Percentiles rank a stretch among this genome's conserved stretches.
These are phyloP conservation scores for Phaeotremella skinneri DNA, from an alignment of 768 basidiomycete genomes.

Conservation along the genomic window DNA sequence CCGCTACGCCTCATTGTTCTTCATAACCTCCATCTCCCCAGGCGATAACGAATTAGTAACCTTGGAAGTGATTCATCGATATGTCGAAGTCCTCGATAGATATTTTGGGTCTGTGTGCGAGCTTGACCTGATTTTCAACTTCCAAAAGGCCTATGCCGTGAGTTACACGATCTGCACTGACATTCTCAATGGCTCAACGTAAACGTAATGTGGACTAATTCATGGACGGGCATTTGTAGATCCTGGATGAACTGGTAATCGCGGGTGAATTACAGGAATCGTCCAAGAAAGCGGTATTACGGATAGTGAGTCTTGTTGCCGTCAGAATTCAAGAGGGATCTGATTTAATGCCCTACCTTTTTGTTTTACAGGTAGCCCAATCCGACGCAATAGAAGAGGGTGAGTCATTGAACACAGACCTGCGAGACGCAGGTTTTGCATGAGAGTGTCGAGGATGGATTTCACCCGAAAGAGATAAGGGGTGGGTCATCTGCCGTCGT, in stretches of 20 bases:
- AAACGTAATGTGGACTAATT: not conserved
- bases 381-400: conserved; percentile 55
- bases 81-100: conserved; percentile 80
- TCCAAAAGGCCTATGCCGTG: conserved; percentile 88
- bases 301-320: conserved; percentile 50
- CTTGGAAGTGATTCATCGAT: conserved; percentile 89
- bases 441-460: not conserved
- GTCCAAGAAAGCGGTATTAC: conserved; percentile 64
- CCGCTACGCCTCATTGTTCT: conserved; percentile 93
- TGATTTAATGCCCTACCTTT: not conserved
- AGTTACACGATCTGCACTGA: conserved; percentile 17
- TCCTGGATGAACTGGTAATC: conserved; percentile 89
- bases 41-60: conserved; percentile 88
- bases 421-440: conserved; percentile 26
- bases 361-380: conserved; percentile 49
- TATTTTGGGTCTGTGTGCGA: conserved; percentile 75
- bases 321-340: not conserved
- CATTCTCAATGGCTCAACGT: not conserved
- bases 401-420: conserved; percentile 30
- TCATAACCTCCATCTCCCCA: conserved; percentile 79
- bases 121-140: conserved; percentile 95
- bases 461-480: not conserved
- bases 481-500: conserved; percentile 4
- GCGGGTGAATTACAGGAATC: conserved; percentile 93
- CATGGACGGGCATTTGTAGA: conserved; percentile 39